Base-by-base conservation (phyloP, 2,329 filamentous ascomycete genomes). In the Penicillium sp. region DNA sequence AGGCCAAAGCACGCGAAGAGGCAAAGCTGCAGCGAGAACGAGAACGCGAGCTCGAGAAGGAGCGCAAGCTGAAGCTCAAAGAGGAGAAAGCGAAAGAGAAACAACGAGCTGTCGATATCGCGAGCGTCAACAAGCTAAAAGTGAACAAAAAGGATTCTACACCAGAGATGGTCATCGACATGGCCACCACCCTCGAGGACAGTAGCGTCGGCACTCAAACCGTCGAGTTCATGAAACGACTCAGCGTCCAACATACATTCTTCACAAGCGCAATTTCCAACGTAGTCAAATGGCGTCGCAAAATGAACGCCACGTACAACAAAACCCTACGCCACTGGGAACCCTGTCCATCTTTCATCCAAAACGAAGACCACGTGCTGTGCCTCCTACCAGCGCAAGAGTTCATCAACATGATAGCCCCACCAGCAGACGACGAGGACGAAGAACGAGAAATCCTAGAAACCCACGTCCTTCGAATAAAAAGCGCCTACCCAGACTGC, bases 121-220 rank as follows among this genome's bases (percentile, higher is more conserved):
- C 85, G 3, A 85, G 89, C 60, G 88, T 86, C 40, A 93, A 93
- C 73, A 90, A 88, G 66, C 74, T 87, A 10, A 85, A 85, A 50
- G 85, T 84, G 0, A 86, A 91, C 73, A 91, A 90, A 74, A 90
- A 89, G 63, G 76, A 86, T 0, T 88, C 89, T 0, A 83, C 85
- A 0, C 82, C 82, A 0, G 89, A 94, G 70, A 93, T 94, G 89
- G 86, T 93, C 49, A 80, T 91, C 2, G 84, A 90, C 63, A 76
- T 93, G 24, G 82, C 89, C 0, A 72, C 74, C 0, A 81, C 79
- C 2, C 74, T 93, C 1, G 73, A 81, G 22, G 72, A 69, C 10
- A 70, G 78, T 0, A 74, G 69, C 35, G 65, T 80, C 9, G 77
- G 75, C 2, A 77, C 73, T 34, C 77, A 79, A 55, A 68, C 75